Evolutionary conservation across 2,329 filamentous ascomycete genomes (phyloP), one percentile per base, ranked within the genome.

Genomic region (Phaeosphaeriaceae sp.): DNA sequence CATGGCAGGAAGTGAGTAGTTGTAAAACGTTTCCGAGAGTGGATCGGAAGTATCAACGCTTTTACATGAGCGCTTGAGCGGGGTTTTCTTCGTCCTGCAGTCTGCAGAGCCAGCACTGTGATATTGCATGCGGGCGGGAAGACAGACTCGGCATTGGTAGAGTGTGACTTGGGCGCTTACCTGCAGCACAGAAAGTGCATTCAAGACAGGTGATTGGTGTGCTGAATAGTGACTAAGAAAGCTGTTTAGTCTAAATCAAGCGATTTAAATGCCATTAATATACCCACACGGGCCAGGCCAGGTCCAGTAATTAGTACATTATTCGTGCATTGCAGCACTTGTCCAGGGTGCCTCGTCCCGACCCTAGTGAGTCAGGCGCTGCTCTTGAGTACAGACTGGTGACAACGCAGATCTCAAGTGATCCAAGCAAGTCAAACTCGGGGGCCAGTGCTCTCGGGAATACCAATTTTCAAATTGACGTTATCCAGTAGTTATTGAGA

Each of bases 51-150:
- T 18, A 21, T 26, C 70, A 68, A 64, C 70, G 64, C 70, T 70
- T 74, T 71, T 71, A 64, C 67, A 26, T 67, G 73, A 70, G 74
- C 71, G 72, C 70, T 70, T 72, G 64, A 51, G 53, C 68, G 64
- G 66, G 68, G 66, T 61, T 65, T 60, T 64, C 57, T 61, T 56
- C n/a, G n/a, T n/a, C n/a, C n/a, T n/a, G n/a, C n/a, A n/a, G n/a
- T 60, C 48, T 63, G 55, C 61, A 66, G 23, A 26, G 23, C 23
- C 23, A 26, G 23, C 23, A 26, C 23, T 26, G 23, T 26, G 23
- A 26, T 26, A 26, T 41, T 16, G 38, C 28, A 41, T 30, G 38
- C 38, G 26, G 28, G 38, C 26, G 26, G 26, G 38, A 29, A 18
- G 23, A 26, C 23, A 26, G 23, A 11, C 23, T 26, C 23, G 2